These are phyloP conservation scores for Hypoxylon lenormandii DNA, from an alignment of 495 filamentous ascomycete genomes.

Conservation along the genomic window DNA sequence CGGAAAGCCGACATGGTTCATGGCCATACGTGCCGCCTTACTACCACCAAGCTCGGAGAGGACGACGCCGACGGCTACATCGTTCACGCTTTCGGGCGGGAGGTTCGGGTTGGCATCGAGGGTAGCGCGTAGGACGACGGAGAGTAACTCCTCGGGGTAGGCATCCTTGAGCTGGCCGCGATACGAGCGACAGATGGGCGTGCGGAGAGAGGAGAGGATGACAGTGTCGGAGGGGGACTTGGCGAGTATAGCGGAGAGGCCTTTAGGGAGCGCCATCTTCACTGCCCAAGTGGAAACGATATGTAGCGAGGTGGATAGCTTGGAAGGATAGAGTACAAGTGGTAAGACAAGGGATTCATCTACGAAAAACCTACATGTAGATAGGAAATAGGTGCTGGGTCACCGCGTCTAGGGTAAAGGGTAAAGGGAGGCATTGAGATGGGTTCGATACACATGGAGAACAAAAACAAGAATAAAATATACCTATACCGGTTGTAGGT, in stretches of 20 bases:
- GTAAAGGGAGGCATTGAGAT: too few species aligned
- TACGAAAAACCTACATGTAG: neutral
- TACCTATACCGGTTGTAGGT: too few species aligned
- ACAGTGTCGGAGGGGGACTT: slow-evolving; percentile 86
- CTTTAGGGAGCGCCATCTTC: slow-evolving; percentile 58
- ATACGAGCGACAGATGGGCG: slow-evolving; percentile 82
- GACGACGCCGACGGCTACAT: slow-evolving; percentile 87
- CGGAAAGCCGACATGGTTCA: slow-evolving; percentile 84
- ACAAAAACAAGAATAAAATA: too few species aligned
- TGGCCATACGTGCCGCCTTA: slow-evolving; percentile 91
- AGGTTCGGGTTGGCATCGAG: slow-evolving; percentile 80
- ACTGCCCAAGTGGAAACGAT: too few species aligned
- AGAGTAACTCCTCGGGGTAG: slow-evolving; percentile 88
- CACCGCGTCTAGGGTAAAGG: too few species aligned
- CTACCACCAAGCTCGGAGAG: slow-evolving; percentile 89
- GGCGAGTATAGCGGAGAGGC: slow-evolving; percentile 79
- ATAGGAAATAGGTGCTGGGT: neutral
- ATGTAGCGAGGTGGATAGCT: too few species aligned
- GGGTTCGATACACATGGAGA: too few species aligned
- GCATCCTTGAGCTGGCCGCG: slow-evolving; percentile 88
- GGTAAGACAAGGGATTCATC: neutral
- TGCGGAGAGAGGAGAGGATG: slow-evolving; percentile 88
- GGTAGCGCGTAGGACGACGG: slow-evolving; percentile 83
- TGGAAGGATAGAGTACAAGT: too few species aligned
- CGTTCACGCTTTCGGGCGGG: slow-evolving; percentile 76